phyloP scores from a whole-genome alignment of 1,139 yeast species.

The Suhomyces atakaporum region DNA sequence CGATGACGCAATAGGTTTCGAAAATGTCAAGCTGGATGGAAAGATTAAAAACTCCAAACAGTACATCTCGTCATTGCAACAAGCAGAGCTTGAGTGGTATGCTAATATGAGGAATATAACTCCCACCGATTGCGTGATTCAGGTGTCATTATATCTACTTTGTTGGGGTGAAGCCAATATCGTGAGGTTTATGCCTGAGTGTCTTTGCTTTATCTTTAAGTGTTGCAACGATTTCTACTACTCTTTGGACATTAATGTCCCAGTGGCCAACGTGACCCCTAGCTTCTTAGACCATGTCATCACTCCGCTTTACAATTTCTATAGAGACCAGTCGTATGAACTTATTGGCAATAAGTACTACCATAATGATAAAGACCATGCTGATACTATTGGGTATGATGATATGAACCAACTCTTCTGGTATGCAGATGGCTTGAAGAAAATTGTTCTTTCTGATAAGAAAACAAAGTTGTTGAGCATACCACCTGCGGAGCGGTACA shows the following conservation, averaged over 20 bases:
- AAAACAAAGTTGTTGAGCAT: conserved; percentile 79
- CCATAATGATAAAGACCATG: conserved; percentile 96
- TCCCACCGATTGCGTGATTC: conserved; percentile 80
- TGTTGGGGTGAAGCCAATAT: conserved; percentile 99
- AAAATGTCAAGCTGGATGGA: conserved; percentile 73
- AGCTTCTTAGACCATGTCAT: conserved; percentile 88
- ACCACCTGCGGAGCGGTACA: conserved; percentile 85
- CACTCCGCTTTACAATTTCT: conserved; percentile 87
- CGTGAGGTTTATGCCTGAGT: conserved; percentile 92
- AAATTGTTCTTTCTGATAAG: conserved; percentile 88
- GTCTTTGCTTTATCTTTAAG: conserved; percentile 89
- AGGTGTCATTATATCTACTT: conserved; percentile 82
- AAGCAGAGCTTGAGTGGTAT: conserved; percentile 54
- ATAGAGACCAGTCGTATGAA: conserved; percentile 95
- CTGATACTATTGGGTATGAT: conserved; percentile 92
- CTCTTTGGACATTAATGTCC: conserved; percentile 91
- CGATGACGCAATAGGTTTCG: conserved; percentile 41
- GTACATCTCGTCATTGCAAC: conserved; percentile 71
- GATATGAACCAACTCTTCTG: conserved; percentile 98
- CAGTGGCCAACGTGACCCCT: conserved; percentile 86
- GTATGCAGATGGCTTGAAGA: conserved; percentile 98
- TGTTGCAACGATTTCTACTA: conserved; percentile 78
- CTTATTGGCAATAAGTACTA: conserved; percentile 92
- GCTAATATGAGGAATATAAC: conserved; percentile 49
- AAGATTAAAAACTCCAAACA: conserved; percentile 61